Percentiles rank a stretch among this genome's conserved stretches.
phyloP scores from a whole-genome alignment of 1,284 basidiomycete species.

The Stygiomarasmius scandens region DNA sequence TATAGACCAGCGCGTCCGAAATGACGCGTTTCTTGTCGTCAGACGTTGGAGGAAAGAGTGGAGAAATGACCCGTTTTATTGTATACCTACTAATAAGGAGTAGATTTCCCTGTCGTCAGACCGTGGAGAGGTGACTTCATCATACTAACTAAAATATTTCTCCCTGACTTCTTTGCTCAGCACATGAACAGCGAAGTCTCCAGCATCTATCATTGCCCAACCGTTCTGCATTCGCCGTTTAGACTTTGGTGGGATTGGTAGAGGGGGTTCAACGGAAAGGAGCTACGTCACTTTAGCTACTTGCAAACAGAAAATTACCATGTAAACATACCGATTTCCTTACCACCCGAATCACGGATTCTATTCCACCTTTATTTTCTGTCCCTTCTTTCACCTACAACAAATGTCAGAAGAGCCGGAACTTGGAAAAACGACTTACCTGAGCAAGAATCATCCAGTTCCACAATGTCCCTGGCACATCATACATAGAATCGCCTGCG shows the following conservation, averaged over 20 bases:
- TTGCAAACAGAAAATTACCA: not conserved
- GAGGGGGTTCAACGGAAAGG: slow-evolving; percentile 52
- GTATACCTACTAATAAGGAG: no score
- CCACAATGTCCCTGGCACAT: slow-evolving; percentile 63
- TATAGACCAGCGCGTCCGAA: not conserved
- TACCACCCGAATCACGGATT: slow-evolving; percentile 67
- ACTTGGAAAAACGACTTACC: slow-evolving; percentile 36
- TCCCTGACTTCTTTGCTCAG: slow-evolving; percentile 62
- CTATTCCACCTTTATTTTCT: slow-evolving; percentile 74
- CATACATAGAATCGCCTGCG: slow-evolving; percentile 59
- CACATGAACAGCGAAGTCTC: slow-evolving; percentile 76
- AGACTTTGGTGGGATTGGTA: slow-evolving; percentile 61
- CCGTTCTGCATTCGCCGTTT: slow-evolving; percentile 62
- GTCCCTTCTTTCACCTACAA: slow-evolving; percentile 77
- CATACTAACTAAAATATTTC: slow-evolving; percentile 54
- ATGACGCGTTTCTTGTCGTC: not conserved
- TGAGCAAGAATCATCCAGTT: slow-evolving; percentile 74
- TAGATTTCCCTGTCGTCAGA: not conserved
- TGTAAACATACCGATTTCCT: slow-evolving; percentile 59
- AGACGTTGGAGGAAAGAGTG: not conserved
- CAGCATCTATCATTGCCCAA: slow-evolving; percentile 83
- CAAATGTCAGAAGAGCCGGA: not conserved
- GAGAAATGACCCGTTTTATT: not conserved
- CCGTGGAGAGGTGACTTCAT: slow-evolving; percentile 2
- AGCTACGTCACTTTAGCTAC: slow-evolving; percentile 34